Evolutionary conservation across 768 basidiomycete genomes (phyloP).

Genomic region (Russula dissimulans): DNA sequence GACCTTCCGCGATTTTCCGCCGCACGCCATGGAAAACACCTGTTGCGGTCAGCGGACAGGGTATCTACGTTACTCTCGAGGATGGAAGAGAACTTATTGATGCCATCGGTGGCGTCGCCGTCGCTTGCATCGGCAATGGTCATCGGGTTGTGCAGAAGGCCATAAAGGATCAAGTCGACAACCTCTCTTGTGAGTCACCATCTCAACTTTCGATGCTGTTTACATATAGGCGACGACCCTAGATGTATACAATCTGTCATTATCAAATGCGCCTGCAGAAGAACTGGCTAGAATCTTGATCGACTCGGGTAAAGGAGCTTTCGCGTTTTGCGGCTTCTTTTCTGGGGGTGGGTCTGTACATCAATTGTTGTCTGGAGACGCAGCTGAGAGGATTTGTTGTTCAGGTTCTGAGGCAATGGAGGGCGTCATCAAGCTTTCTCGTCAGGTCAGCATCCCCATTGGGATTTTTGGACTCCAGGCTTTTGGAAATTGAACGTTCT

Average conservation of each 20-base stretch:
- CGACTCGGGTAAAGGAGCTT: slow-evolving; percentile 61
- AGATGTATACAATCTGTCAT: slow-evolving; percentile 86
- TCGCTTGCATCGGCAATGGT: slow-evolving; percentile 65
- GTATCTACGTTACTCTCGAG: slow-evolving; percentile 62
- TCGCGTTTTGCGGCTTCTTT: slow-evolving; percentile 59
- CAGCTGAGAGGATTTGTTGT: background rate
- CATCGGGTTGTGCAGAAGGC: slow-evolving; percentile 66
- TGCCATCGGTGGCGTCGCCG: slow-evolving; percentile 79
- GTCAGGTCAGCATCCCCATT: slow-evolving; percentile 43
- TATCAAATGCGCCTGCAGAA: slow-evolving; percentile 76
- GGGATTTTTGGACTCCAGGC: background rate
- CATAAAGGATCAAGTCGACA: slow-evolving; percentile 72
- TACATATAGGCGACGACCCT: background rate
- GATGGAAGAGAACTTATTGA: slow-evolving; percentile 66
- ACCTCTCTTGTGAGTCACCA: slow-evolving; percentile 53
- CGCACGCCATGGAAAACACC: slow-evolving; percentile 69
- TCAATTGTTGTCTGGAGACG: background rate
- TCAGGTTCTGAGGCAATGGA: slow-evolving; percentile 88
- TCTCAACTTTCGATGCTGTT: background rate
- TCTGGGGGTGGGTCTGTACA: slow-evolving; percentile 50
- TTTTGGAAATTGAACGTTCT: background rate
- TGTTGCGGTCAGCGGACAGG: slow-evolving; percentile 54
- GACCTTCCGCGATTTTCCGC: slow-evolving; percentile 24
- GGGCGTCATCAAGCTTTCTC: slow-evolving; percentile 68
- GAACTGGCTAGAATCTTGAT: slow-evolving; percentile 61